Conservation (phyloP, 768 basidiomycete genomes). For the Chiua virens region DNA sequence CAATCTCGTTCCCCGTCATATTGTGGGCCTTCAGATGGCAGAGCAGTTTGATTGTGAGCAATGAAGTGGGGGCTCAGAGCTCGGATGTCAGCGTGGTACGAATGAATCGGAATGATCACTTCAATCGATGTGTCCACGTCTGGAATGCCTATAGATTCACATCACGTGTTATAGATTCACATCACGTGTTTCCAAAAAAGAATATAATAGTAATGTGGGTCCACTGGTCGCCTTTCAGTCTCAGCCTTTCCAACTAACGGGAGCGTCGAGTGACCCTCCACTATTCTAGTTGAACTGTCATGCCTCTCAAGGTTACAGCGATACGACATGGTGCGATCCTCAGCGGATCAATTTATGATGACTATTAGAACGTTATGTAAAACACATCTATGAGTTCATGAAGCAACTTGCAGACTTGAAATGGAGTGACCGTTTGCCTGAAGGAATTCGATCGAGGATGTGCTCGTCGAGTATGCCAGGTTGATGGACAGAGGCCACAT, state of each 20-base stretch:
- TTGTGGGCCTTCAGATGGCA: no score
- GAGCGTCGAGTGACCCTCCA: not conserved
- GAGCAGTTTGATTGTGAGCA: no score
- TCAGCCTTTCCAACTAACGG: not conserved
- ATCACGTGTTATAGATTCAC: no score
- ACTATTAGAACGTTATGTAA: constrained; percentile 36
- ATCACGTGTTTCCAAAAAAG: no score
- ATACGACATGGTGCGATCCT: not conserved
- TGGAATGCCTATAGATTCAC: no score
- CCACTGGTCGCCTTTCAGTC: not conserved
- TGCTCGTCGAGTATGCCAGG: constrained; percentile 34
- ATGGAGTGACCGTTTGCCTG: constrained; percentile 42
- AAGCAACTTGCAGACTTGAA: constrained; percentile 37
- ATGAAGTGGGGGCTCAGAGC: no score
- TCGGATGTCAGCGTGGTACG: no score
- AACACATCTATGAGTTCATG: constrained; percentile 41
- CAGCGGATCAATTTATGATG: no score
- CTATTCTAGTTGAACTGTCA: not conserved
- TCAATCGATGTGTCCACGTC: no score
- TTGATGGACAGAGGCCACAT: constrained; percentile 45
- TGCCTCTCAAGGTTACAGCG: constrained; percentile 18
- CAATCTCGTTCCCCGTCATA: no score
- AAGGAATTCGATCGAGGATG: constrained; percentile 40
- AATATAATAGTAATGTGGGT: no score
- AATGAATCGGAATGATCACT: no score